Base-by-base conservation (phyloP, 306 rosid genomes). In the Carpinus fangiana region DNA sequence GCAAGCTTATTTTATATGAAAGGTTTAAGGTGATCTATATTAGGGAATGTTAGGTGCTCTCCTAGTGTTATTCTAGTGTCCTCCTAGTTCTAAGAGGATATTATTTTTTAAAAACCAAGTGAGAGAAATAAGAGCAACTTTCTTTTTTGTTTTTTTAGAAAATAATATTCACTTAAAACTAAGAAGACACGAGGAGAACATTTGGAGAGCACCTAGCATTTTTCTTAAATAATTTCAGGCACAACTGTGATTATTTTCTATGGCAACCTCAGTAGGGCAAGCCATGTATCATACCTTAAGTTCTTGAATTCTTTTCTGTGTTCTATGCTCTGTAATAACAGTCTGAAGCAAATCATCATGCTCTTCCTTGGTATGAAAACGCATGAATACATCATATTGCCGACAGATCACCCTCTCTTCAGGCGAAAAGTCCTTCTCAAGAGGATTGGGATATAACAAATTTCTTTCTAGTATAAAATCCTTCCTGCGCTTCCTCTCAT, bases 401-500 rank as follows among this genome's bases (percentile, higher is more conserved):
- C 88, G 89, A 67, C 98, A 95, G 83, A 91, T 81, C 26, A 82
- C 72, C 86, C 70, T 92, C 89, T 95, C 98, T 86, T 92, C 98
- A 4, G 87, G 80, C 1, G 87, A 86, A 31, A 92, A 86, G 74
- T 90, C 92, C 89, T 90, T 91, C 93, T 95, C 97, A 5, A 91
- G 82, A 78, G 87, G 79, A 84, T 86, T 94, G 47, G 93, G 92
- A 82, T 90, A 82, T 76, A 95, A 74, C 79, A 95, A 79, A 77
- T 87, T 89, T 90, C 98, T 91, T 82, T 91, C 93, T 36, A 95
- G 82, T 76, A 92, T 84, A 86, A 95, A 95, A 74, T 95, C 93
- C 88, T 92, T 95, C 80, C 98, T 88, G 41, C 87, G 95, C 83
- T 92, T 90, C 82, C 98, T 90, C 87, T 92, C 98, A 85, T 95